Evolutionary conservation across 345 rosid species (phyloP), one percentile per base, ranked within the genome.

Genomic region (Schrenkiella parvula): DNA sequence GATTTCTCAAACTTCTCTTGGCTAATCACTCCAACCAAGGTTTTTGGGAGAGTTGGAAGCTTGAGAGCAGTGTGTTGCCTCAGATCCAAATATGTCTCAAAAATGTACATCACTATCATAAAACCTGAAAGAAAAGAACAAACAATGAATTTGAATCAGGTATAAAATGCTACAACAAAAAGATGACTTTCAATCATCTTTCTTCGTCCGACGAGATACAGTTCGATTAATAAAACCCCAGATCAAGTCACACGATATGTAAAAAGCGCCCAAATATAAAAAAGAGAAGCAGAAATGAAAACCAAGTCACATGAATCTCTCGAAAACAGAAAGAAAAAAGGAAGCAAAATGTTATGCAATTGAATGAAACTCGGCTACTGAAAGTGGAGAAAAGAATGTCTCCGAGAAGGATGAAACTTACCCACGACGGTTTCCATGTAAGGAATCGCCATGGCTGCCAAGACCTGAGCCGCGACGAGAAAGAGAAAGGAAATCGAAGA

Each of bases 341-440:
- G 23, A 42, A 61, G 19, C 5, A 5, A 46, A 47, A 28, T 38
- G 22, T 54, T 29, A 54, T 9, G 60, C 38, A 17, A 52, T 7
- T 26, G 57, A 54, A 9, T 31, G 52, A 50, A 41, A 67, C 2
- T 12, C 35, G 21, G 19, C 48, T 21, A 43, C 10, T 43, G 12
- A 17, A 28, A 47, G 17, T 11, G 2, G n/a, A 12, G 5, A 13
- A 3, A 8, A 56, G 15, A 64, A 28, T 56, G 58, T 64, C 26
- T 46, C 8, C 3, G 4, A 21, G 25, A 48, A 35, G 66, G 58
- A 18, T 5, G 60, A 41, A 26, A 68, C 81, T 34, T 82, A 93
- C 97, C 85, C 18, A 89, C 96, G 48, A 90, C 97, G 29, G 93
- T 82, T 84, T 90, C 98, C 97, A 93, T 88, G 85, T 78, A 93